Percentiles rank a stretch among this genome's conserved stretches.
Conservation (phyloP, 331 rosid genomes). For the Malus hybrid region DNA sequence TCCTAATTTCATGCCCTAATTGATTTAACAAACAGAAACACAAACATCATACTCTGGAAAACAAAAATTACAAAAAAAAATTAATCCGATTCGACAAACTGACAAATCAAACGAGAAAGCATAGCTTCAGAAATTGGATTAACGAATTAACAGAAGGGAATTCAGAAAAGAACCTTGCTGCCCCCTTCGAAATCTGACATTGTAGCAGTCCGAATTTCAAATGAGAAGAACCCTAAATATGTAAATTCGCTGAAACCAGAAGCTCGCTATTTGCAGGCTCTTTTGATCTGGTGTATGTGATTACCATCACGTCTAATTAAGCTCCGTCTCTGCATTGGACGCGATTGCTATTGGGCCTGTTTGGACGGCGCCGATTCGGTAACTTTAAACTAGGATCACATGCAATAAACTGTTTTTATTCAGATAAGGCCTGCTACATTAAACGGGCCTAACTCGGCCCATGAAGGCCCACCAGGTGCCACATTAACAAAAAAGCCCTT, state of each 20-base stretch:
- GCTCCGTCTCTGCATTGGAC: neutral
- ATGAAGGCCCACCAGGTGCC: no score
- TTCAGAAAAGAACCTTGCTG: slow-evolving; percentile 17
- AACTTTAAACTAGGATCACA: no score
- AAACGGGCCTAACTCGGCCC: no score
- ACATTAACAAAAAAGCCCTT: no score
- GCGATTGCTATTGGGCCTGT: neutral
- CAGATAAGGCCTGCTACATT: no score
- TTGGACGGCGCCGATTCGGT: neutral
- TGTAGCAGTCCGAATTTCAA: neutral
- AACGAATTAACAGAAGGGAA: neutral
- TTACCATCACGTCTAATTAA: neutral
- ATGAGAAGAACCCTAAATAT: slow-evolving; percentile 6
- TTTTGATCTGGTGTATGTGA: neutral
- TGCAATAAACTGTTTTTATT: no score
- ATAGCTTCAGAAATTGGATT: neutral
- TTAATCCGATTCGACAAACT: neutral
- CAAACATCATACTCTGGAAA: neutral
- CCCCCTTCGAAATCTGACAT: slow-evolving; percentile 31
- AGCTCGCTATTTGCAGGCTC: neutral
- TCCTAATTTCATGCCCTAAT: neutral
- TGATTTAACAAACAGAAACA: neutral
- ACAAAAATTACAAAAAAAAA: neutral
- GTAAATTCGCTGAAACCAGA: neutral
- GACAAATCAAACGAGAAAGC: neutral